These are phyloP conservation scores for Pseudoscleropodium purum DNA, from an alignment of 225 moss, liverwort and hornwort genomes.

Conservation along the genomic window DNA sequence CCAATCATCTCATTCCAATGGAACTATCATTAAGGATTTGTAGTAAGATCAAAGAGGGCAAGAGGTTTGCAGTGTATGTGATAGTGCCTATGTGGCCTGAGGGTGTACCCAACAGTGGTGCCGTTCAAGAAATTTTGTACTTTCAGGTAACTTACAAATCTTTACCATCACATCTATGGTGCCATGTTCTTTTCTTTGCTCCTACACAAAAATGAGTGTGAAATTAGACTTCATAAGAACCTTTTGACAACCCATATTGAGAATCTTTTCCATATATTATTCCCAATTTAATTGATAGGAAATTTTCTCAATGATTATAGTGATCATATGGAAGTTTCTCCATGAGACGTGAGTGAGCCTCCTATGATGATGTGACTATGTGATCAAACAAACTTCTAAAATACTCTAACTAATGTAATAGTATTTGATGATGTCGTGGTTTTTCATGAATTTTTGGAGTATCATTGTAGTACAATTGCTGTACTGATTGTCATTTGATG, in stretches of 20 bases:
- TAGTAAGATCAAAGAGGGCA: slow-evolving; percentile 72
- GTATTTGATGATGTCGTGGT: background rate
- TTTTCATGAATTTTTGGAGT: background rate
- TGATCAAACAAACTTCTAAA: background rate
- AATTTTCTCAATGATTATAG: background rate
- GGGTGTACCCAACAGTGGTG: slow-evolving; percentile 60
- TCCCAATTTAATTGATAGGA: background rate
- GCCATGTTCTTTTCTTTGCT: background rate
- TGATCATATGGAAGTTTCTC: background rate
- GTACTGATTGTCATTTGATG: no score
- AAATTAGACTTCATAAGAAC: background rate
- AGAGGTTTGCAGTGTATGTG: slow-evolving; percentile 75
- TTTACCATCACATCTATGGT: no score
- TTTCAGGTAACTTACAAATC: slow-evolving; percentile 50
- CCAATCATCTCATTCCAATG: slow-evolving; percentile 93
- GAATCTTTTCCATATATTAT: background rate
- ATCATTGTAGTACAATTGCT: background rate
- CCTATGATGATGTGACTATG: no score
- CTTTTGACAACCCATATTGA: background rate
- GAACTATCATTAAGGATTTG: slow-evolving; percentile 73
- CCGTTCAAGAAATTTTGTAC: slow-evolving; percentile 83
- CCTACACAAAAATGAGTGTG: background rate
- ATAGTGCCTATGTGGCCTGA: slow-evolving; percentile 92
- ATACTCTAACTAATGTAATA: background rate
- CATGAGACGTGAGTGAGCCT: background rate